These are phyloP conservation scores for Heritiera fomes DNA, from an alignment of 345 rosid species.

Conservation along the genomic window DNA sequence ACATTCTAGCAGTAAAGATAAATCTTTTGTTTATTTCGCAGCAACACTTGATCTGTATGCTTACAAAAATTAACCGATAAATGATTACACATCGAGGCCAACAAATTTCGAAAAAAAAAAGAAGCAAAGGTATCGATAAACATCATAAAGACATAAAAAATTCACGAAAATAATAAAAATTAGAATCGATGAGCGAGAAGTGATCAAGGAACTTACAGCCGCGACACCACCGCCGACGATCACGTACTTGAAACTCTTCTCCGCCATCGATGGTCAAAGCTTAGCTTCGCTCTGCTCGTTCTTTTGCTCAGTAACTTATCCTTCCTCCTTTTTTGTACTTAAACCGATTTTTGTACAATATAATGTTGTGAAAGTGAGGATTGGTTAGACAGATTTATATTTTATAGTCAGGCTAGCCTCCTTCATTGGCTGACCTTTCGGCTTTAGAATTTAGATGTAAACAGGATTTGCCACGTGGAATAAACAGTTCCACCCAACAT, in stretches of 20 bases:
- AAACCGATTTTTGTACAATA: not conserved
- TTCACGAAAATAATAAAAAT: not conserved
- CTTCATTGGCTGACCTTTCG: conserved; percentile 10
- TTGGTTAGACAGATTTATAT: conserved; percentile 14
- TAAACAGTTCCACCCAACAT: not conserved
- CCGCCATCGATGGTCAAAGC: conserved; percentile 52
- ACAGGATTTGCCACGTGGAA: conserved; percentile 24
- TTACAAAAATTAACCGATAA: not conserved
- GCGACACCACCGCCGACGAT: conserved; percentile 96
- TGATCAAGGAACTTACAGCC: conserved; percentile 52
- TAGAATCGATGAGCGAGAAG: not conserved
- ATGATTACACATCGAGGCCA: not conserved
- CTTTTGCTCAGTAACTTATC: not conserved
- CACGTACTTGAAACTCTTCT: conserved; percentile 83
- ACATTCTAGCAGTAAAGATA: not conserved
- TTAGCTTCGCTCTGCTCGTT: not conserved
- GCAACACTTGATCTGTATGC: not conserved
- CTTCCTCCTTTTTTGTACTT: not conserved
- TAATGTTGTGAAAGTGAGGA: too few relatives aligned
- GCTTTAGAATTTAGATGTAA: not conserved
- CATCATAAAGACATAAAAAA: not conserved
- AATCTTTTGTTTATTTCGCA: not conserved
- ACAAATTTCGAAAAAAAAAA: not conserved
- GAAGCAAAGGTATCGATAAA: not conserved
- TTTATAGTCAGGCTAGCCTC: conserved; percentile 4